These are phyloP conservation scores for Skeletonema menzelii DNA, from an alignment of 108 stramenopile species.

Conservation along the genomic window DNA sequence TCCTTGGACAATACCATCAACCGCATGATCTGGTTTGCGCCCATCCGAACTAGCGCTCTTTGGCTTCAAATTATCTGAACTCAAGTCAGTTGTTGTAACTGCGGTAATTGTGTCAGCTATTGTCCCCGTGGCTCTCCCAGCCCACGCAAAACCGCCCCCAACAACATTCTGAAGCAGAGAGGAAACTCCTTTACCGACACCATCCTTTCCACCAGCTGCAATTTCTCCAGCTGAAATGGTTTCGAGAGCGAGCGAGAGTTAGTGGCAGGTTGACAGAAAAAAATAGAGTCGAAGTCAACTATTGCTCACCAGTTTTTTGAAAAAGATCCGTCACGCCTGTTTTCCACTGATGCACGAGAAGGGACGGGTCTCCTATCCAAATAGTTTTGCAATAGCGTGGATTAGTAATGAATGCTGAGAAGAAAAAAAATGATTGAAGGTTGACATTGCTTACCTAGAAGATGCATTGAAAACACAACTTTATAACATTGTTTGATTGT, in stretches of 20 bases:
- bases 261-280: neutral
- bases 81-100: constrained; percentile 17
- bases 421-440: too few species aligned
- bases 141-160: constrained; percentile 19
- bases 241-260: neutral
- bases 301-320: constrained; percentile 22
- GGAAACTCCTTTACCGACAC: constrained; percentile 35
- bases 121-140: constrained; percentile 29
- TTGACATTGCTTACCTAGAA: constrained; percentile 2
- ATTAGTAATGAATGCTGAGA: too few species aligned
- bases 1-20: constrained; percentile 40
- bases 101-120: constrained; percentile 30
- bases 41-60: constrained; percentile 9
- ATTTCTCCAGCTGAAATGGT: constrained; percentile 24
- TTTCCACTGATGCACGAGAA: constrained; percentile 38
- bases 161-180: constrained; percentile 35
- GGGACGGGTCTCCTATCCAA: constrained; percentile 39
- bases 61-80: constrained; percentile 41
- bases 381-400: neutral
- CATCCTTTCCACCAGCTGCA: constrained; percentile 38
- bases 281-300: neutral
- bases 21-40: constrained; percentile 23
- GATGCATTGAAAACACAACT: constrained; percentile 43
- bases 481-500: constrained; percentile 44
- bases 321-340: constrained; percentile 39